These are phyloP conservation scores for Eleusine indica DNA, from an alignment of 176 grass and related monocot genomes.

Conservation along the genomic window DNA sequence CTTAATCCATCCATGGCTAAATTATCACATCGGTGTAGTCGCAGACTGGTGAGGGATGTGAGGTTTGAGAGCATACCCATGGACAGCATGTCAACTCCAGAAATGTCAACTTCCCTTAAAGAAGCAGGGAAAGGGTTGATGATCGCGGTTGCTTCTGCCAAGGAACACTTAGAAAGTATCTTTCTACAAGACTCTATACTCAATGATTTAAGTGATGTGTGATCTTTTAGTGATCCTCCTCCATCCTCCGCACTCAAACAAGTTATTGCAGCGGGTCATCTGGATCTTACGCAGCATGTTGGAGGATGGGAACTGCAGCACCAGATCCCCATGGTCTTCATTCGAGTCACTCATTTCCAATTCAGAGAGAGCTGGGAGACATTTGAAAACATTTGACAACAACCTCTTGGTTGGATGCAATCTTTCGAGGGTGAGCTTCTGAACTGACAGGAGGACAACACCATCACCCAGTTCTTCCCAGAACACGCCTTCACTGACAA, in stretches of 20 bases:
- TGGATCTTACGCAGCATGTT: no score
- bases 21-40: fast-evolving
- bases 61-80: slow-evolving; percentile 17
- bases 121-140: neutral
- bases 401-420: no score
- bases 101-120: neutral
- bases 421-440: no score
- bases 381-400: no score
- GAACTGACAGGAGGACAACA: neutral
- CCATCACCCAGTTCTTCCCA: neutral
- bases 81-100: fast-evolving
- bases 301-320: no score
- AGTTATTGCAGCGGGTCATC: neutral
- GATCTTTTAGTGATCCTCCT: neutral
- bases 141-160: neutral
- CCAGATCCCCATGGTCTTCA: fast-evolving
- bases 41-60: neutral
- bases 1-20: neutral
- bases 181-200: fast-evolving
- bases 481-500: neutral
- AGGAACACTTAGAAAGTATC: neutral
- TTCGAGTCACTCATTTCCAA: no score
- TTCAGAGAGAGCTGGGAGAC: no score
- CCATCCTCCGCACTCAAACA: slow-evolving; percentile 3
- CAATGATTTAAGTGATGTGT: neutral